Evolutionary conservation across 805 yeast genomes (phyloP).

Genomic region (Maudiozyma pseudohumilis): DNA sequence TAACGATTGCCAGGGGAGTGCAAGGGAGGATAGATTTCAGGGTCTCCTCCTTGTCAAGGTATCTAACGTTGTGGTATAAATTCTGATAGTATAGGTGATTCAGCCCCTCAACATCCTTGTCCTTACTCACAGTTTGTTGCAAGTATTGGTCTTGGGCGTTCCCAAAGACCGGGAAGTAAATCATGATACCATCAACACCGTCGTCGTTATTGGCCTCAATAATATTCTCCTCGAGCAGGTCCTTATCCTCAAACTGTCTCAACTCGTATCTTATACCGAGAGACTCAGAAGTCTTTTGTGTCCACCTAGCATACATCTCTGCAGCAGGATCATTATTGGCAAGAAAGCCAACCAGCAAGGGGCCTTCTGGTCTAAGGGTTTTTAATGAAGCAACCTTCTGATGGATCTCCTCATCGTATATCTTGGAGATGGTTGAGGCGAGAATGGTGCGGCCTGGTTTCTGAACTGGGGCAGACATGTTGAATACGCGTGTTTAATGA

Average conservation of each 20-base stretch:
- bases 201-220: conserved; percentile 73
- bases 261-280: conserved; percentile 81
- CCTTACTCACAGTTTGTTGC: conserved; percentile 84
- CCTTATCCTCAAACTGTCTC: conserved; percentile 57
- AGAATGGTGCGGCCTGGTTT: conserved; percentile 34
- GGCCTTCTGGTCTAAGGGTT: conserved; percentile 35
- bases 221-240: conserved; percentile 74
- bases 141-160: conserved; percentile 90
- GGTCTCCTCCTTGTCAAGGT: conserved; percentile 60
- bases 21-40: conserved; percentile 89
- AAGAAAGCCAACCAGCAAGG: conserved; percentile 79
- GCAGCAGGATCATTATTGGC: conserved; percentile 96
- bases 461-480: neutral
- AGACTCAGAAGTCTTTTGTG: conserved; percentile 78
- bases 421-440: conserved; percentile 81
- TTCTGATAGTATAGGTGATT: conserved; percentile 86
- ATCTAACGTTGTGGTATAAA: conserved; percentile 88
- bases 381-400: conserved; percentile 43
- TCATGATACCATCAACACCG: conserved; percentile 82
- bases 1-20: conserved; percentile 91
- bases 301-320: conserved; percentile 90
- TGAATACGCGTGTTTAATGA: too few species aligned
- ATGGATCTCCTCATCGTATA: conserved; percentile 63
- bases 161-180: conserved; percentile 95
- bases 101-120: conserved; percentile 94